A percentile compares a stretch with the other conserved stretches of the same genome.
Conservation (phyloP, 1,284 basidiomycete genomes). For the Amylostereum areolatum region DNA sequence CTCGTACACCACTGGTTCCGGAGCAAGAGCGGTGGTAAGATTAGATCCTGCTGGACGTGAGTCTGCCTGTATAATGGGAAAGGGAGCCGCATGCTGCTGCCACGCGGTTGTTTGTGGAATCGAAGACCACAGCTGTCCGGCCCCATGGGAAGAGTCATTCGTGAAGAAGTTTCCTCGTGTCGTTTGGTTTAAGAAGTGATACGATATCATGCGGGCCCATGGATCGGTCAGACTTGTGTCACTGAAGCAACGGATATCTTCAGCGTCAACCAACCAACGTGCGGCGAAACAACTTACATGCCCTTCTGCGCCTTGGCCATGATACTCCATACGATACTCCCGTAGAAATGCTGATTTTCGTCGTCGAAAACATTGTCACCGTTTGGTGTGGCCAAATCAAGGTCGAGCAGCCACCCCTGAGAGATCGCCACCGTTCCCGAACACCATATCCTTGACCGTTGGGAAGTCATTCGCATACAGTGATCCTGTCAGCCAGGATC, state of each 20-base stretch:
- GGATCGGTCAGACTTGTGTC: slow-evolving; percentile 59
- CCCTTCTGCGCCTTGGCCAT: slow-evolving; percentile 46
- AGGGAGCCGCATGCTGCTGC: slow-evolving; percentile 39
- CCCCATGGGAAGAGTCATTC: slow-evolving; percentile 53
- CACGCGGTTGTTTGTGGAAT: slow-evolving; percentile 40
- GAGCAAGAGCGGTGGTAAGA: slow-evolving; percentile 31
- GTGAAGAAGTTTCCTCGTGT: slow-evolving; percentile 52
- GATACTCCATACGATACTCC: slow-evolving; percentile 53
- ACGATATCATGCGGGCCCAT: slow-evolving; percentile 59
- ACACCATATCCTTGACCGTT: slow-evolving; percentile 42
- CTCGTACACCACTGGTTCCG: slow-evolving; percentile 56
- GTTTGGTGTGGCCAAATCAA: slow-evolving; percentile 48
- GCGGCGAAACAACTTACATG: slow-evolving; percentile 37
- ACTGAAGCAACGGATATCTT: slow-evolving; percentile 25
- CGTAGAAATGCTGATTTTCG: slow-evolving; percentile 51
- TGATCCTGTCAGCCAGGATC: slow-evolving; percentile 60
- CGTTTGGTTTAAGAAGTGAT: slow-evolving; percentile 64
- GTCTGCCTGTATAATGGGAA: slow-evolving; percentile 52
- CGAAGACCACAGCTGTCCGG: slow-evolving; percentile 60
- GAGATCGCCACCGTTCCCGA: slow-evolving; percentile 41
- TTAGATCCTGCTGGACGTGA: slow-evolving; percentile 45
- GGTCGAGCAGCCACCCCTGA: slow-evolving; percentile 56
- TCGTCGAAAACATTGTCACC: slow-evolving; percentile 37
- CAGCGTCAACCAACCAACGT: background rate
- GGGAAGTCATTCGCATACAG: slow-evolving; percentile 56